phyloP scores from a whole-genome alignment of 2,329 filamentous ascomycete species.

The Zasmidium angulare region DNA sequence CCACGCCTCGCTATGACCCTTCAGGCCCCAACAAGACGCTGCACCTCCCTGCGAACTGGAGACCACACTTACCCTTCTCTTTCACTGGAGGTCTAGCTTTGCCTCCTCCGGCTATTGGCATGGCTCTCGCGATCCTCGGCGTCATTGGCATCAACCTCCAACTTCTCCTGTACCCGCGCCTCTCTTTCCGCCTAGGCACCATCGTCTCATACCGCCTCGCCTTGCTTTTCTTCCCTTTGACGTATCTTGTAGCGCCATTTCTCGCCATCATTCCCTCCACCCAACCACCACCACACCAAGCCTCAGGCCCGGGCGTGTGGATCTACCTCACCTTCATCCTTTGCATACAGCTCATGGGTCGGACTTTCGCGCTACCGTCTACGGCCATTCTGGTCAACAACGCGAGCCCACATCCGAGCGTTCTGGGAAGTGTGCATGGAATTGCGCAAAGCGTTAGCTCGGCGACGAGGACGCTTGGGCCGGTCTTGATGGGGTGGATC shows the following conservation, averaged over 20 bases:
- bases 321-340: slow-evolving; percentile 42
- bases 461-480: slow-evolving; percentile 56
- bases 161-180: slow-evolving; percentile 45
- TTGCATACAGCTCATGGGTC: slow-evolving; percentile 46
- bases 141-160: slow-evolving; percentile 49
- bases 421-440: slow-evolving; percentile 60
- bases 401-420: slow-evolving; percentile 55
- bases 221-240: slow-evolving; percentile 46
- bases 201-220: slow-evolving; percentile 42
- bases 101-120: slow-evolving; percentile 48
- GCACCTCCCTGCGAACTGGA: slow-evolving; percentile 39
- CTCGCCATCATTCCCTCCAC: slow-evolving; percentile 44
- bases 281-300: slow-evolving; percentile 39
- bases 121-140: slow-evolving; percentile 50
- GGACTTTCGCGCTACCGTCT: slow-evolving; percentile 56
- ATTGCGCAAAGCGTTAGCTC: slow-evolving; percentile 57
- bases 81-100: slow-evolving; percentile 52
- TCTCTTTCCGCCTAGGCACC: slow-evolving; percentile 44
- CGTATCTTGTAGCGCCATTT: slow-evolving; percentile 46
- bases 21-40: slow-evolving; percentile 31
- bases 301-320: slow-evolving; percentile 45
- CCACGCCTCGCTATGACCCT: slow-evolving; percentile 44
- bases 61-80: slow-evolving; percentile 42
- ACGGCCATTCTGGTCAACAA: slow-evolving; percentile 63
- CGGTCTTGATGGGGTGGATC: slow-evolving; percentile 53